These are phyloP conservation scores for Apiospora arundinis DNA, from an alignment of 2,329 filamentous ascomycete species.

Conservation along the genomic window DNA sequence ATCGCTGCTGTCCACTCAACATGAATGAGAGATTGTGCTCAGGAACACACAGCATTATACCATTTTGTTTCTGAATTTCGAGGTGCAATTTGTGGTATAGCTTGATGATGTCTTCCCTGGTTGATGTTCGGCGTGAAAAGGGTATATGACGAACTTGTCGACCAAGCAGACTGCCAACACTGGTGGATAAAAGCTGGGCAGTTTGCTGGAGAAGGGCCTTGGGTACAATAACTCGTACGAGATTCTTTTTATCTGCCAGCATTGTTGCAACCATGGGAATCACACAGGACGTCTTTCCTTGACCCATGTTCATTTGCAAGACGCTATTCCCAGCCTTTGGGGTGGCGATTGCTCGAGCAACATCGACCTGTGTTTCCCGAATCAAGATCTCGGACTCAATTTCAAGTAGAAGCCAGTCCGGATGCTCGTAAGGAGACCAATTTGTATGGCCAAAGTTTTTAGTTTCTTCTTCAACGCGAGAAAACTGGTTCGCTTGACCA, in stretches of 20 bases:
- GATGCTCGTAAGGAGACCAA: constrained; percentile 59
- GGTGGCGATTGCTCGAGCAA: constrained; percentile 64
- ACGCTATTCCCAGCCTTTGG: constrained; percentile 64
- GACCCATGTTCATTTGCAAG: constrained; percentile 72
- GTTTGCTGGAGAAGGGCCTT: constrained; percentile 64
- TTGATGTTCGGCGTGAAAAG: constrained; percentile 59
- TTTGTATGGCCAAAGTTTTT: constrained; percentile 58
- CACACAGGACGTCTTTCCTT: constrained; percentile 63
- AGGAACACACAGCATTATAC: constrained; percentile 65
- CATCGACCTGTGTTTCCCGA: constrained; percentile 65
- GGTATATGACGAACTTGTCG: constrained; percentile 62
- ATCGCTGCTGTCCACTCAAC: constrained; percentile 63
- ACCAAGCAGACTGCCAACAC: constrained; percentile 60
- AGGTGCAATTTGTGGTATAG: constrained; percentile 48
- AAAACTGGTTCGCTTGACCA: constrained; percentile 31
- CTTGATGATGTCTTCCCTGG: constrained; percentile 36
- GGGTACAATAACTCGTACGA: constrained; percentile 62
- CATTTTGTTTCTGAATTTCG: constrained; percentile 48
- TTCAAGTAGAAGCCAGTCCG: constrained; percentile 72
- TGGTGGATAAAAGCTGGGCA: constrained; percentile 59
- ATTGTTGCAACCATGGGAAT: constrained; percentile 57
- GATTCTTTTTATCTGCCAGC: constrained; percentile 50
- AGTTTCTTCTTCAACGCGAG: constrained; percentile 49
- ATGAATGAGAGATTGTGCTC: constrained; percentile 70
- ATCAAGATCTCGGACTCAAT: constrained; percentile 70